phyloP scores from a whole-genome alignment of 176 grass and related monocot species.

The Carex littledalei region DNA sequence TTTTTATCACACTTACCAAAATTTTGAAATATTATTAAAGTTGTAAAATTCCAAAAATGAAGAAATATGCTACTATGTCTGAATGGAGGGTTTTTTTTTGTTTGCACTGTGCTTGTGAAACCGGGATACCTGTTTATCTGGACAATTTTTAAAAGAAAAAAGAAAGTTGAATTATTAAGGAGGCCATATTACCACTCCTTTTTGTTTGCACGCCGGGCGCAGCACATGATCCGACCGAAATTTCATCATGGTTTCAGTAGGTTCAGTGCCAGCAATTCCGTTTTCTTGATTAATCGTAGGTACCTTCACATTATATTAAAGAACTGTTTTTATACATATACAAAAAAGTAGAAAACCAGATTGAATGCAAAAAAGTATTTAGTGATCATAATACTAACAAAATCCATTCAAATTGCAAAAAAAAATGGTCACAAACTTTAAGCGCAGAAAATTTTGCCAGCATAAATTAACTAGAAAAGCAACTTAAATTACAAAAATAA shows the following conservation, averaged over 20 bases:
- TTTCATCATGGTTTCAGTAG: constrained; percentile 65
- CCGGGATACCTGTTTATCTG: background rate
- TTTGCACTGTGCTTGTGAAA: background rate
- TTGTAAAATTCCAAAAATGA: background rate
- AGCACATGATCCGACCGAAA: constrained; percentile 67
- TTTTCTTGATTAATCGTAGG: constrained; percentile 70
- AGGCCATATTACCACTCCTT: constrained; percentile 36
- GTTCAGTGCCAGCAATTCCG: constrained; percentile 46
- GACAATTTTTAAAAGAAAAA: background rate
- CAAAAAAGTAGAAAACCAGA: constrained; percentile 8
- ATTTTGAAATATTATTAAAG: background rate
- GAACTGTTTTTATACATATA: background rate
- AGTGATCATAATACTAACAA: background rate
- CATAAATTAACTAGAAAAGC: background rate
- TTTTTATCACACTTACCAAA: background rate
- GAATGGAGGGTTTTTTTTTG: background rate
- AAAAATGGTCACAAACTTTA: background rate
- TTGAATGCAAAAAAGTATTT: background rate
- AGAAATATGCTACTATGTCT: background rate
- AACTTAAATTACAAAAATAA: background rate
- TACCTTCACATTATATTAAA: constrained; percentile 37
- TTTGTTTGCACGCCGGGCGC: constrained; percentile 45
- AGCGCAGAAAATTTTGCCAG: too few relatives aligned
- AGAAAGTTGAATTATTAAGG: background rate
- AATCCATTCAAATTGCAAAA: background rate